Conservation (phyloP, 2,329 filamentous ascomycete species). For the Curvularia sp. region DNA sequence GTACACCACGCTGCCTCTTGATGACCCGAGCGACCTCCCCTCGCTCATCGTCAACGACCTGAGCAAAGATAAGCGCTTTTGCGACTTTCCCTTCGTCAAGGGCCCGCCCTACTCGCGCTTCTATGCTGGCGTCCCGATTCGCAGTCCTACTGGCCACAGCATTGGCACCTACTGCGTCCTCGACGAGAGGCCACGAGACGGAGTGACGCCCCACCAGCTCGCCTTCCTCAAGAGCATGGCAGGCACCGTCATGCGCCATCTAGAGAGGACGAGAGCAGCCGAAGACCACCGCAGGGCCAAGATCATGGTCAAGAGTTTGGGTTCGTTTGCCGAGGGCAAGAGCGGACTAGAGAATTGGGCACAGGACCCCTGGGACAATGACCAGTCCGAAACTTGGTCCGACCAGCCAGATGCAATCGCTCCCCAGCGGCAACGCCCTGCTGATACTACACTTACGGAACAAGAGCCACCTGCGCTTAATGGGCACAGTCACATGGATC, state of each 20-base stretch:
- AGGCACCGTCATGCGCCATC: constrained; percentile 65
- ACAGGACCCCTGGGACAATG: constrained; percentile 41
- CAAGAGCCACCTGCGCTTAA: constrained; percentile 26
- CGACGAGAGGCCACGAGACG: constrained; percentile 63
- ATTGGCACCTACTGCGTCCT: constrained; percentile 69
- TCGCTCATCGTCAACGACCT: constrained; percentile 47
- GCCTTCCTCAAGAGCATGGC: constrained; percentile 65
- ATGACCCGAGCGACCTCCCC: constrained; percentile 31
- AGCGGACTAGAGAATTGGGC: constrained; percentile 46
- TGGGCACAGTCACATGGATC: constrained; percentile 31
- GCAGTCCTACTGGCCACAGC: constrained; percentile 62
- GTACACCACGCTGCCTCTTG: constrained; percentile 21
- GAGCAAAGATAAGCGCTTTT: constrained; percentile 49
- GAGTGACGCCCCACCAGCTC: constrained; percentile 58
- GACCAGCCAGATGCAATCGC: constrained; percentile 22
- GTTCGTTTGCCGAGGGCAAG: constrained; percentile 49
- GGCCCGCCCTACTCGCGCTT: constrained; percentile 52
- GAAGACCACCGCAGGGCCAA: constrained; percentile 62
- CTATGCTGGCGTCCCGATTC: constrained; percentile 68
- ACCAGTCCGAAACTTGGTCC: constrained; percentile 18
- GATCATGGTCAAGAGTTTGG: constrained; percentile 59
- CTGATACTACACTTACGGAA: constrained; percentile 13
- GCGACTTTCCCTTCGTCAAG: constrained; percentile 43
- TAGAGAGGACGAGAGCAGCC: constrained; percentile 63
- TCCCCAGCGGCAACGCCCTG: constrained; percentile 32